These are phyloP conservation scores for Chrysosphaeria jannelii DNA, from an alignment of 2,329 filamentous ascomycete species.

Conservation along the genomic window DNA sequence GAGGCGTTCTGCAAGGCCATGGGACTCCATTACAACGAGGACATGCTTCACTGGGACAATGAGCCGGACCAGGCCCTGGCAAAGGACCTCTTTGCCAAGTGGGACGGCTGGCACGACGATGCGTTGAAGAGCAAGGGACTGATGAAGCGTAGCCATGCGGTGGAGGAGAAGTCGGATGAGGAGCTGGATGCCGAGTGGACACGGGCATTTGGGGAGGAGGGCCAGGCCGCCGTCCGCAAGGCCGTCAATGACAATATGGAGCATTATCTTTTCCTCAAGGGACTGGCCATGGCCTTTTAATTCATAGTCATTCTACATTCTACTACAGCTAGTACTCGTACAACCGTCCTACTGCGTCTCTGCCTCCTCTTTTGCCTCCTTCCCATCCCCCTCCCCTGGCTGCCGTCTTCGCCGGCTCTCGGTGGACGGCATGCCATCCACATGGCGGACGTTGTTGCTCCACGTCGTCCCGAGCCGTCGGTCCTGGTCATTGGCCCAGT, in stretches of 20 bases:
- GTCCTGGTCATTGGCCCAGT: constrained; percentile 20
- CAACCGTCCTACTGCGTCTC: neutral
- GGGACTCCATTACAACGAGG: constrained; percentile 40
- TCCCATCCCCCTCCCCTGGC: constrained; percentile 1
- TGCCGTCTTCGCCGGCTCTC: too few species aligned
- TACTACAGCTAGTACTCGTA: neutral
- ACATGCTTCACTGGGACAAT: constrained; percentile 66
- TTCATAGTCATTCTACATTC: neutral
- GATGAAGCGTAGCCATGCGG: constrained; percentile 27
- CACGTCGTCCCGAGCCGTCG: constrained; percentile 16
- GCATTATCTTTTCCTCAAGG: constrained; percentile 58
- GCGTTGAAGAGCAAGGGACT: constrained; percentile 58
- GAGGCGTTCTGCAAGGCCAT: constrained; percentile 55
- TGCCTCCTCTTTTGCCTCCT: neutral
- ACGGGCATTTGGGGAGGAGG: constrained; percentile 43
- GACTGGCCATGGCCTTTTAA: constrained; percentile 36
- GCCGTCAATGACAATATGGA: constrained; percentile 41
- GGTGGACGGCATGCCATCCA: constrained; percentile 10
- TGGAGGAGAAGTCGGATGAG: constrained; percentile 16
- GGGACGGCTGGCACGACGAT: constrained; percentile 91
- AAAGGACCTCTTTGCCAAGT: constrained; percentile 64
- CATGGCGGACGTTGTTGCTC: constrained; percentile 22
- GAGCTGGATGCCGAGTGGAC: constrained; percentile 41
- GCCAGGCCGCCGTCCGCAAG: constrained; percentile 34
- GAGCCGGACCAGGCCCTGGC: constrained; percentile 41